Evolutionary conservation across 371 early-diverging fungal species (phyloP).

Genomic region (Mucor lusitanicus): DNA sequence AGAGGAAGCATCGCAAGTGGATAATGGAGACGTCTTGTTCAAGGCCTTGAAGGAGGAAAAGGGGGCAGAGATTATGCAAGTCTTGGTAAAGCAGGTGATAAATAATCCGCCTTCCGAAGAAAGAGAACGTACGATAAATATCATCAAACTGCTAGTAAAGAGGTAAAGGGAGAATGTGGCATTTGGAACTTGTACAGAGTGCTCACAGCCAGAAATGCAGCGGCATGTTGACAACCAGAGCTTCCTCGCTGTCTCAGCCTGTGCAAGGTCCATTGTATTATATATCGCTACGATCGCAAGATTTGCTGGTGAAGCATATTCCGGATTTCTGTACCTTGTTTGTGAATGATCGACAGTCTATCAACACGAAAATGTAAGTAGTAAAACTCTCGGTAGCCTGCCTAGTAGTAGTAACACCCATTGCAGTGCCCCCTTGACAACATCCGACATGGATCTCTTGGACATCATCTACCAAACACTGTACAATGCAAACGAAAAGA

Average conservation of each 20-base stretch:
- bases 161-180: slow-evolving; percentile 13
- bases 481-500: slow-evolving; percentile 30
- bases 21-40: slow-evolving; percentile 34
- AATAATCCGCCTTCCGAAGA: slow-evolving; percentile 19
- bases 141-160: slow-evolving; percentile 31
- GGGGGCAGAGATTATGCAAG: slow-evolving; percentile 23
- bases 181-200: not conserved
- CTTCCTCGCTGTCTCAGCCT: slow-evolving; percentile 31
- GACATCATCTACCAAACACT: slow-evolving; percentile 37
- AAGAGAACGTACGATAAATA: slow-evolving; percentile 27
- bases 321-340: slow-evolving; percentile 29
- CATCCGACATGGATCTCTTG: slow-evolving; percentile 36
- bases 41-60: slow-evolving; percentile 15
- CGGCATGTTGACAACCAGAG: slow-evolving; percentile 34
- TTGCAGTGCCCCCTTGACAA: slow-evolving; percentile 27
- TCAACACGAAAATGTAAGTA: slow-evolving; percentile 26
- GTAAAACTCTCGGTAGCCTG: too few species aligned
- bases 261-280: slow-evolving; percentile 42
- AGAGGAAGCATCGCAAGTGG: slow-evolving; percentile 44
- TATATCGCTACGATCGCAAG: slow-evolving; percentile 29
- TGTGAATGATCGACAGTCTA: slow-evolving; percentile 24
- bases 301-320: slow-evolving; percentile 28
- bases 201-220: slow-evolving; percentile 6
- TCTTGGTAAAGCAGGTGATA: slow-evolving; percentile 25
- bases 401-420: too few species aligned